phyloP scores from a whole-genome alignment of 1,284 basidiomycete species.

The Ceratobasidium papillatum region DNA sequence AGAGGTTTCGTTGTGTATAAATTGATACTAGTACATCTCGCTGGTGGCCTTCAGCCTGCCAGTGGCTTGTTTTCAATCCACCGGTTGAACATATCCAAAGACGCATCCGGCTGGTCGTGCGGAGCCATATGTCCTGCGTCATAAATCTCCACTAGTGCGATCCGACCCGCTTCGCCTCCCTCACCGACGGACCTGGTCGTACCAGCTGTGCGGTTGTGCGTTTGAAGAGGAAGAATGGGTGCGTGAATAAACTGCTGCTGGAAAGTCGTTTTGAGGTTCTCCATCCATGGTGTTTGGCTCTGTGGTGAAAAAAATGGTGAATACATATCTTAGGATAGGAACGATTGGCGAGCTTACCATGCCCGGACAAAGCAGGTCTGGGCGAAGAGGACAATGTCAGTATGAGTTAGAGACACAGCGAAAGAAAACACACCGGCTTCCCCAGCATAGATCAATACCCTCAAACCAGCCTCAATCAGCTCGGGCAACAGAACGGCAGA shows the following conservation, averaged over 20 bases:
- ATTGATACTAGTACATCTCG: background rate
- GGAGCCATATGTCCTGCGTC: slow-evolving; percentile 57
- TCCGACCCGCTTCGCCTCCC: slow-evolving; percentile 51
- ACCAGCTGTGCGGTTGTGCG: slow-evolving; percentile 49
- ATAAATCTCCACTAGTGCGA: slow-evolving; percentile 53
- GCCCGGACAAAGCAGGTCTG: slow-evolving; percentile 15
- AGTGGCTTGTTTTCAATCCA: slow-evolving; percentile 3
- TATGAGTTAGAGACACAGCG: slow-evolving; percentile 34
- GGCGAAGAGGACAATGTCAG: background rate
- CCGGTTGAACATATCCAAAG: slow-evolving; percentile 57
- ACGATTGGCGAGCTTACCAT: background rate
- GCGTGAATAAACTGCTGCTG: slow-evolving; percentile 49
- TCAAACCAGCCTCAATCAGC: slow-evolving; percentile 59
- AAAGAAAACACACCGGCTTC: slow-evolving; percentile 56
- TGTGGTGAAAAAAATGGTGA: background rate
- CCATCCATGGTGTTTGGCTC: slow-evolving; percentile 42
- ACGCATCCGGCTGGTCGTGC: slow-evolving; percentile 58
- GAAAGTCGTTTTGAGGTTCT: slow-evolving; percentile 48
- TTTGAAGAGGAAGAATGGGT: slow-evolving; percentile 42
- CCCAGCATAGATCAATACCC: slow-evolving; percentile 62
- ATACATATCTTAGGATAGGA: background rate
- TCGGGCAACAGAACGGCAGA: slow-evolving; percentile 59
- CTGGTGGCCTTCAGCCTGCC: background rate
- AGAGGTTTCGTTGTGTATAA: background rate
- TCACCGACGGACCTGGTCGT: slow-evolving; percentile 49